Conservation (phyloP, 2,329 filamentous ascomycete species). For the Metarhizium sp. region DNA sequence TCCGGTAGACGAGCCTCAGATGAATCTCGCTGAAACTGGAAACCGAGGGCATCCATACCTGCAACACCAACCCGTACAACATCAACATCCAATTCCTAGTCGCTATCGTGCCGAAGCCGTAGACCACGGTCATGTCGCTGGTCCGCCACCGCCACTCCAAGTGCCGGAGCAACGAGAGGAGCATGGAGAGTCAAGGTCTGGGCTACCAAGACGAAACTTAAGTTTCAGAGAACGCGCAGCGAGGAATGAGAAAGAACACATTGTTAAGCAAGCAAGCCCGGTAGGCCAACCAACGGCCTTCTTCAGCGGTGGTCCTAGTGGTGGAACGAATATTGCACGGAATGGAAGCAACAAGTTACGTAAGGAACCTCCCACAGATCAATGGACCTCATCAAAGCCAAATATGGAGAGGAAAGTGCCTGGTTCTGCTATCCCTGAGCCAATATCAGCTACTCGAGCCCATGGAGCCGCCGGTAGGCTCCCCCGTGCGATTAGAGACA, state of each 20-base stretch:
- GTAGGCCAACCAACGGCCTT: constrained; percentile 11
- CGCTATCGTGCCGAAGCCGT: background rate
- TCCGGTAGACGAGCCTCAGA: background rate
- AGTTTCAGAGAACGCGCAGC: constrained; percentile 52
- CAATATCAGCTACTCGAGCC: background rate
- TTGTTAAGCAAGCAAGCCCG: constrained; percentile 16
- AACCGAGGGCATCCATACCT: background rate
- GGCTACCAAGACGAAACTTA: constrained; percentile 42
- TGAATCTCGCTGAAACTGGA: background rate
- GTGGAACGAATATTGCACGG: constrained; percentile 29
- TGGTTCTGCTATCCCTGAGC: constrained; percentile 9
- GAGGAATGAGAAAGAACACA: constrained; percentile 30
- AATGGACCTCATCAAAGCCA: constrained; percentile 29
- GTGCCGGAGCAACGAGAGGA: constrained; percentile 11
- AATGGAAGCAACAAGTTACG: constrained; percentile 49
- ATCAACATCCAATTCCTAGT: background rate
- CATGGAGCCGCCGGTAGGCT: constrained; percentile 6
- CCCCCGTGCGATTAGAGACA: constrained; percentile 17
- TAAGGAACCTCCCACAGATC: constrained; percentile 47
- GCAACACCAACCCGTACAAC: background rate
- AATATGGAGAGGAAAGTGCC: constrained; percentile 30
- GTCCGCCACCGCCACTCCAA: constrained; percentile 13
- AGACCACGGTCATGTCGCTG: constrained; percentile 9
- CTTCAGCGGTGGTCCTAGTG: constrained; percentile 19
- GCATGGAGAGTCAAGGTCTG: constrained; percentile 15